Conservation (phyloP, 2,329 filamentous ascomycete genomes). For the Talaromyces atroroseus region DNA sequence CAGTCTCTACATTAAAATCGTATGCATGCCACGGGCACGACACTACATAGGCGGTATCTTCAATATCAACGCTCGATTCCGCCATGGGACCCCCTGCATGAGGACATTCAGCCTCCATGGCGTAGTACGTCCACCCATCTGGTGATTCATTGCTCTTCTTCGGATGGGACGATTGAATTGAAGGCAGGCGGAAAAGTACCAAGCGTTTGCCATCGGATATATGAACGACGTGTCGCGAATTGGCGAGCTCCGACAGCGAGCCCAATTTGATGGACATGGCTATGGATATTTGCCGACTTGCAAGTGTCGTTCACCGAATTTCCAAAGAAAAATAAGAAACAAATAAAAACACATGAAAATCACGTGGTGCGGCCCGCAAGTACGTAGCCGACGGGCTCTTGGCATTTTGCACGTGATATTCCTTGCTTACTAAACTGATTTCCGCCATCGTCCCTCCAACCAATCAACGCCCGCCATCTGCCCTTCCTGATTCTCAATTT, state of each 20-base stretch:
- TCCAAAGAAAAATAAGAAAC: background rate
- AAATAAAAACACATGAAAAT: background rate
- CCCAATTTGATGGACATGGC: slow-evolving; percentile 8
- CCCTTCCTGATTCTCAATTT: too few species aligned
- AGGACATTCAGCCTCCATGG: slow-evolving; percentile 46
- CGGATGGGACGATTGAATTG: slow-evolving; percentile 29
- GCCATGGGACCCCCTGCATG: slow-evolving; percentile 45
- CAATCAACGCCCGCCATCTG: too few species aligned
- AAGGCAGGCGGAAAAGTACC: slow-evolving; percentile 42
- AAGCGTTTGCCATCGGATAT: slow-evolving; percentile 42
- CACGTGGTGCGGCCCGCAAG: background rate
- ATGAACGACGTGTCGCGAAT: slow-evolving; percentile 40
- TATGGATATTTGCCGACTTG: background rate
- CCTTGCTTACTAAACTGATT: too few species aligned
- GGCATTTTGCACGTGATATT: too few species aligned
- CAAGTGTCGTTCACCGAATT: too few species aligned
- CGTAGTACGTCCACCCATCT: slow-evolving; percentile 43
- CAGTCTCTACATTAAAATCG: slow-evolving; percentile 47
- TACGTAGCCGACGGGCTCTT: background rate
- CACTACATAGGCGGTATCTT: slow-evolving; percentile 44
- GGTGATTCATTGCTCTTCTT: slow-evolving; percentile 28
- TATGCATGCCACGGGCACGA: slow-evolving; percentile 48
- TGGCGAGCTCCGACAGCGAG: slow-evolving; percentile 28
- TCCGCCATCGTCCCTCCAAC: too few species aligned
- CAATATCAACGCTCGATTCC: slow-evolving; percentile 43